Evolutionary conservation across 2,329 filamentous ascomycete species (phyloP).

Genomic region (Tricladium varicosporioides): DNA sequence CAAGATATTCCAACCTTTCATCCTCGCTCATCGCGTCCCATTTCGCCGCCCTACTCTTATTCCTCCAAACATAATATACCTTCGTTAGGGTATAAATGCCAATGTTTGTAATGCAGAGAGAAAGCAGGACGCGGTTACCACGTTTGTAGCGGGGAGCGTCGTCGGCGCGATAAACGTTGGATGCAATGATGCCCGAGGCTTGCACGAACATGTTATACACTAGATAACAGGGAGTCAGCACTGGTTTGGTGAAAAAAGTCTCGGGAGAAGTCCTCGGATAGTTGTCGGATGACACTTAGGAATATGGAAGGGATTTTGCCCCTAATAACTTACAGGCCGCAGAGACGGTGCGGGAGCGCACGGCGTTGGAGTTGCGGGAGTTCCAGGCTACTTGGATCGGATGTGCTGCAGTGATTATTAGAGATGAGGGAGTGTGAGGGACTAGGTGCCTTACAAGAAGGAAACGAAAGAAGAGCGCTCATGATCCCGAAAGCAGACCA

Average conservation of each 20-base stretch:
- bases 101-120: conserved; percentile 44
- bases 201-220: conserved; percentile 58
- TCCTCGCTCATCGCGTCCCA: conserved; percentile 44
- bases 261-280: too few relatives aligned
- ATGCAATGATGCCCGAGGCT: conserved; percentile 36
- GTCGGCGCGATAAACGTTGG: conserved; percentile 41
- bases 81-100: conserved; percentile 43
- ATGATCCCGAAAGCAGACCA: conserved; percentile 17
- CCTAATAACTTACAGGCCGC: conserved; percentile 39
- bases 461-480: conserved; percentile 9
- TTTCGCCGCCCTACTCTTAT: conserved; percentile 37
- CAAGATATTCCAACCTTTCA: conserved; percentile 44
- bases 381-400: conserved; percentile 48
- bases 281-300: too few relatives aligned
- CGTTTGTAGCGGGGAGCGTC: conserved; percentile 49
- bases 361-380: conserved; percentile 57
- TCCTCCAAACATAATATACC: conserved; percentile 44
- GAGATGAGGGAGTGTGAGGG: background rate
- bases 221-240: too few relatives aligned
- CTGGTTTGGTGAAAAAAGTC: too few relatives aligned
- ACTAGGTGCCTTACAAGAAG: background rate
- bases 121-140: conserved; percentile 54
- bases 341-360: conserved; percentile 60
- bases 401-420: conserved; percentile 35
- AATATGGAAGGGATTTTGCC: too few relatives aligned